A percentile compares a stretch with the other conserved stretches of the same genome.
These are phyloP conservation scores for Scenedesmus sp. DNA, from an alignment of 163 green algal genomes.

Conservation along the genomic window DNA sequence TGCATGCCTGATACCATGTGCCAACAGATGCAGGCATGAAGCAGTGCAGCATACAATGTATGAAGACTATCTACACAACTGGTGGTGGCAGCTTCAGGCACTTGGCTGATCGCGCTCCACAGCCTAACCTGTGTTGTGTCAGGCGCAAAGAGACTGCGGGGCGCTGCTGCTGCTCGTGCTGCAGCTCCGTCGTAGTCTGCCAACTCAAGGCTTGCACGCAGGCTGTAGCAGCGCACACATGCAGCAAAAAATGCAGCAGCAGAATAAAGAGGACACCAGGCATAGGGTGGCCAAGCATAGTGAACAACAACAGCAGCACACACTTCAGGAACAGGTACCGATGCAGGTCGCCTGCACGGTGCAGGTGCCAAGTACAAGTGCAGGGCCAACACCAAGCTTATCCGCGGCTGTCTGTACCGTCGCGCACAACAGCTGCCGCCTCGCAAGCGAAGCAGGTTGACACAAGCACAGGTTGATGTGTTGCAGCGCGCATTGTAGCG, in stretches of 20 bases:
- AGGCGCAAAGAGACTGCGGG: background rate
- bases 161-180: background rate
- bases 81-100: background rate
- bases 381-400: too few relatives aligned
- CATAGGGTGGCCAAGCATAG: background rate
- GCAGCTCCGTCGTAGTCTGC: background rate
- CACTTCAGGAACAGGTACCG: too few relatives aligned
- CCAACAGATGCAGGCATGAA: too few relatives aligned
- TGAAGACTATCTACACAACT: too few relatives aligned
- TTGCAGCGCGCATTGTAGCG: background rate
- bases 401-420: too few relatives aligned
- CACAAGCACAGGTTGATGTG: too few relatives aligned
- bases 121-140: background rate
- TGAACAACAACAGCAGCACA: background rate
- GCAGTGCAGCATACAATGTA: too few relatives aligned
- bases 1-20: background rate
- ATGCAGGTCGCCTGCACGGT: too few relatives aligned
- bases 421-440: too few relatives aligned
- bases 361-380: too few relatives aligned
- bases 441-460: background rate
- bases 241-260: background rate
- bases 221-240: background rate
- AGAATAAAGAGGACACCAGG: background rate
- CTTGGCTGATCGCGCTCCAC: too few relatives aligned
- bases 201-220: slow-evolving; percentile 38